These are phyloP conservation scores for Didymella segeticola DNA, from an alignment of 2,329 filamentous ascomycete species.

Conservation along the genomic window DNA sequence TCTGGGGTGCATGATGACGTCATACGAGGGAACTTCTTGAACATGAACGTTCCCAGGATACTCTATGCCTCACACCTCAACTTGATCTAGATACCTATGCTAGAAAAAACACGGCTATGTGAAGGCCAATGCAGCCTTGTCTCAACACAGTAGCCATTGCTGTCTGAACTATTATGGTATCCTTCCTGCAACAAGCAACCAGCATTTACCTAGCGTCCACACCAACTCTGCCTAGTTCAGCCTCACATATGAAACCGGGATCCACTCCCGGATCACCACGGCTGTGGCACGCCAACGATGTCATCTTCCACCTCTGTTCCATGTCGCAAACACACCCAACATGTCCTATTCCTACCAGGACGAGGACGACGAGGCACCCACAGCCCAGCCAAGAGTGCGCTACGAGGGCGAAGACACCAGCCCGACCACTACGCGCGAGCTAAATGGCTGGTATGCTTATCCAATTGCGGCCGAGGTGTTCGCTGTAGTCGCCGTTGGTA, in stretches of 20 bases:
- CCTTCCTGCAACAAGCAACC: too few relatives aligned
- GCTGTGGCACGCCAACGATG: conserved; percentile 1
- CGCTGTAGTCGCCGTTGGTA: conserved; percentile 84
- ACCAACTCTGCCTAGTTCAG: conserved; percentile 14
- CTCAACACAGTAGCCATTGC: too few relatives aligned
- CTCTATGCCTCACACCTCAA: too few relatives aligned
- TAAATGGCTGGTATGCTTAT: conserved; percentile 89
- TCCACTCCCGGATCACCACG: conserved; percentile 14
- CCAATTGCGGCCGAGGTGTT: conserved; percentile 92
- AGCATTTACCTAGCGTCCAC: too few relatives aligned
- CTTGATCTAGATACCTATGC: too few relatives aligned
- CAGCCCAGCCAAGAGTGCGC: conserved; percentile 4
- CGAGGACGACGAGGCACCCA: conserved; percentile 8
- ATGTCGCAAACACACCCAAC: conserved; percentile 1
- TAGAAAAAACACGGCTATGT: too few relatives aligned
- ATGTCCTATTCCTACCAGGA: conserved; percentile 27
- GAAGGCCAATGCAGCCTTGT: too few relatives aligned
- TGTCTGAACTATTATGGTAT: too few relatives aligned
- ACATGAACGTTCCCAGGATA: too few relatives aligned
- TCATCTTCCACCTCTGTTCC: conserved; percentile 3
- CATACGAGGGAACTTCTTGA: too few relatives aligned
- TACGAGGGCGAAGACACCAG: conserved; percentile 59
- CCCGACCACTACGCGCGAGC: conserved; percentile 80
- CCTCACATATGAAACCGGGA: conserved; percentile 5
- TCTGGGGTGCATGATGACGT: too few relatives aligned